Evolutionary conservation across 2,329 filamentous ascomycete species (phyloP).

Genomic region (Colletotrichum tabaci): DNA sequence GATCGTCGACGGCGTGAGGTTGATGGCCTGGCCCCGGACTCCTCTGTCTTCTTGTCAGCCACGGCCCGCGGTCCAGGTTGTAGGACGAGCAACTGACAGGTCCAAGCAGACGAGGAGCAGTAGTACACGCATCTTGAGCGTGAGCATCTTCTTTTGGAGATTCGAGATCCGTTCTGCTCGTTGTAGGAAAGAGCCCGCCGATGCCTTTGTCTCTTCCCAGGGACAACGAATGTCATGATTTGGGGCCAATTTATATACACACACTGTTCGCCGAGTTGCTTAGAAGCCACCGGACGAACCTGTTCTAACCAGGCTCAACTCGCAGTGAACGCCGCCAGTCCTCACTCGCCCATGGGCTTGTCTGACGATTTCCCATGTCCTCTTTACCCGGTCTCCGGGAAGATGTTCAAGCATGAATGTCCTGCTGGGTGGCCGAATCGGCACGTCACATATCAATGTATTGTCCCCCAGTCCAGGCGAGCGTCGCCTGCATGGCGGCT

Average conservation of each 20-base stretch:
- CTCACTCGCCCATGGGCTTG: neutral
- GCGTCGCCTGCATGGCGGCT: neutral
- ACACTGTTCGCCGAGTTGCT: neutral
- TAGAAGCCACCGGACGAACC: neutral
- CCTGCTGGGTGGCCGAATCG: neutral
- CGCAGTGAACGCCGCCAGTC: neutral
- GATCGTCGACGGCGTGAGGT: conserved; percentile 30
- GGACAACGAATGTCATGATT: neutral
- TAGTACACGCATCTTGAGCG: neutral
- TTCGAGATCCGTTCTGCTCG: neutral
- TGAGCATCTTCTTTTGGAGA: neutral
- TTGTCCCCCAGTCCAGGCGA: neutral
- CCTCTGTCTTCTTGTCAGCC: neutral
- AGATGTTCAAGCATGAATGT: neutral
- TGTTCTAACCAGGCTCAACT: neutral
- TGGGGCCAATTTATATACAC: neutral
- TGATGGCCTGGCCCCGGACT: conserved; percentile 24
- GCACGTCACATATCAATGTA: too few species aligned
- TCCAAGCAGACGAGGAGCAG: neutral
- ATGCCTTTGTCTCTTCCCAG: neutral
- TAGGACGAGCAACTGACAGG: too few species aligned
- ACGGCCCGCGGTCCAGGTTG: neutral
- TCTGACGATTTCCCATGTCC: neutral
- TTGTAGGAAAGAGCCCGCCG: neutral
- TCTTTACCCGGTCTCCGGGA: neutral